Evolutionary conservation across 2,329 filamentous ascomycete species (phyloP).

Genomic region (Epichloe glyceriae): DNA sequence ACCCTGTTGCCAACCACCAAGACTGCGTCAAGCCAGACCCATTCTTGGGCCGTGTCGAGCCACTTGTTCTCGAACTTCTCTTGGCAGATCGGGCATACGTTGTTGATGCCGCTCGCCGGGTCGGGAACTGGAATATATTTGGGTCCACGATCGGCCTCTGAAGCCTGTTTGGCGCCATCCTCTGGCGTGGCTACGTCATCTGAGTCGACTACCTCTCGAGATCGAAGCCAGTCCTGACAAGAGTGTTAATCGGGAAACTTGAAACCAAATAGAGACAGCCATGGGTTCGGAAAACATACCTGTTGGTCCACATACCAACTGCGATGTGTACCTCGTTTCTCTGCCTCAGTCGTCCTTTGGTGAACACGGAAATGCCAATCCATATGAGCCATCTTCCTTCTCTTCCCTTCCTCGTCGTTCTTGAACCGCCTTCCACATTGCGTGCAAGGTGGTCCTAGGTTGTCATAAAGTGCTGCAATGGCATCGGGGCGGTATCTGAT

Average conservation of each 20-base stretch:
- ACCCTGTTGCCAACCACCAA: constrained; percentile 66
- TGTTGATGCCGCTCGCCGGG: constrained; percentile 59
- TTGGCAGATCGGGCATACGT: constrained; percentile 84
- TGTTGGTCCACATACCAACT: constrained; percentile 91
- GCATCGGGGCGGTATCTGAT: constrained; percentile 56
- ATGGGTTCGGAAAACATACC: constrained; percentile 34
- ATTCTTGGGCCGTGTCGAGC: constrained; percentile 88
- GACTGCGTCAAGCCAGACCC: constrained; percentile 88
- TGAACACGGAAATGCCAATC: constrained; percentile 98
- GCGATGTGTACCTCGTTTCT: constrained; percentile 75
- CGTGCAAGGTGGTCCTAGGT: constrained; percentile 73
- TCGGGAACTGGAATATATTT: constrained; percentile 77
- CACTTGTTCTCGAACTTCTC: constrained; percentile 89
- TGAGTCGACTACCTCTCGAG: constrained; percentile 65
- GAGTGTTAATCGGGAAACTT: not conserved
- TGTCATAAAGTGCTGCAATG: constrained; percentile 63
- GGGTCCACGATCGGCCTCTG: constrained; percentile 29
- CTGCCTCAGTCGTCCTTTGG: constrained; percentile 72
- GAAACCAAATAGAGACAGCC: too few relatives aligned
- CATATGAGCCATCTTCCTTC: constrained; percentile 81
- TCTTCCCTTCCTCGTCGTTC: constrained; percentile 61
- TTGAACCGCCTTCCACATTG: constrained; percentile 85
- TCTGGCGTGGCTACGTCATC: constrained; percentile 28
- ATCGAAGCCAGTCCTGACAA: constrained; percentile 74
- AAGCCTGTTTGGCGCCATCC: constrained; percentile 18